A percentile compares a stretch with the other conserved stretches of the same genome.
Evolutionary conservation across 2,329 filamentous ascomycete species (phyloP).

Genomic region (Trichoderma polysporum): DNA sequence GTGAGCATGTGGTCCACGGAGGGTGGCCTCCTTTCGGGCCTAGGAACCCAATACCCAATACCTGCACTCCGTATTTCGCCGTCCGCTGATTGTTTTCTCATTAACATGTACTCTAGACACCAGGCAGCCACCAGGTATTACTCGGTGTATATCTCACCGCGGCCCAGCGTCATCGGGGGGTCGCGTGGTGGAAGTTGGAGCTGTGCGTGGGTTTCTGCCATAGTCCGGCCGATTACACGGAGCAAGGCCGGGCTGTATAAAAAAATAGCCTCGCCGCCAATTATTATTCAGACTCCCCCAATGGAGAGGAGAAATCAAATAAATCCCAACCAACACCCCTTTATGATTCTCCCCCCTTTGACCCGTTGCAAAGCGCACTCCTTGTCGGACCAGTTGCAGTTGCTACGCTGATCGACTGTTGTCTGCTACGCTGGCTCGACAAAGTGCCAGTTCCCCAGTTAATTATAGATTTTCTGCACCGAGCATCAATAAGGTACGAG

Average conservation of each 20-base stretch:
- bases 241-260: background rate
- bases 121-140: background rate
- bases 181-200: background rate
- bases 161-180: background rate
- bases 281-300: background rate
- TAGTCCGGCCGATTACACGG: background rate
- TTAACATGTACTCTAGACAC: background rate
- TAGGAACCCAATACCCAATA: background rate
- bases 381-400: conserved; percentile 3
- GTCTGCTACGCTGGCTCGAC: conserved; percentile 1
- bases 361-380: conserved; percentile 16
- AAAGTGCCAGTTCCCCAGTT: background rate
- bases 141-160: conserved; percentile 13
- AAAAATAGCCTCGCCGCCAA: background rate
- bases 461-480: background rate
- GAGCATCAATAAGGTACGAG: background rate
- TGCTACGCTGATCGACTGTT: conserved; percentile 11
- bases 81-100: background rate
- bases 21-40: conserved; percentile 10
- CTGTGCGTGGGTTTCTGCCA: background rate
- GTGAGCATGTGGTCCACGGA: background rate
- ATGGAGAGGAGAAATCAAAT: background rate
- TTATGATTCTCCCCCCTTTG: background rate
- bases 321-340: background rate
- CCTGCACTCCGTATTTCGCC: background rate